phyloP scores from a whole-genome alignment of 805 yeast genomes.

The Suhomyces vadensis region DNA sequence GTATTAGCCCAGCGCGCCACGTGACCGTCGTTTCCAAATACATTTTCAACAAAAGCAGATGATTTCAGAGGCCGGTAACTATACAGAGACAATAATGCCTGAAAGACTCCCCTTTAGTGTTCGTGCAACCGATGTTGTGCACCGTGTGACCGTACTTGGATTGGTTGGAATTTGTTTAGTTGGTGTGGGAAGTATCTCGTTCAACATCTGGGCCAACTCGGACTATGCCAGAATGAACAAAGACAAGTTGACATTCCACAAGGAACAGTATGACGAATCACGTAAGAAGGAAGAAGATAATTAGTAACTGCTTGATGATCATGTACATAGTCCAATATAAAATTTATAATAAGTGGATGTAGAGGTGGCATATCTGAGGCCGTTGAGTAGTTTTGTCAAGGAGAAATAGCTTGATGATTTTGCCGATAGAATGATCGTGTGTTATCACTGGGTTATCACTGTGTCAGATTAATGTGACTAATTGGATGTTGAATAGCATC shows the following conservation, averaged over 20 bases:
- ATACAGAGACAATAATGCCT: slow-evolving; percentile 7
- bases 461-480: no score
- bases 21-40: neutral
- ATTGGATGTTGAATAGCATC: no score
- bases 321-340: slow-evolving; percentile 1
- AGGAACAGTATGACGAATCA: slow-evolving; percentile 31
- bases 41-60: neutral
- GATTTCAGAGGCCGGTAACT: neutral
- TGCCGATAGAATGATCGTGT: no score
- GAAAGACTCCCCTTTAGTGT: slow-evolving; percentile 42
- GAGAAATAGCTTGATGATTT: no score
- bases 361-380: neutral
- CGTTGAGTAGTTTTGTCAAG: no score
- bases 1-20: neutral
- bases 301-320: neutral
- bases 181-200: slow-evolving; percentile 40
- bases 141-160: slow-evolving; percentile 44
- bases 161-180: slow-evolving; percentile 42
- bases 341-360: neutral
- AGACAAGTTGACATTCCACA: slow-evolving; percentile 39
- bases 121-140: slow-evolving; percentile 45
- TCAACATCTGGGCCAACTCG: slow-evolving; percentile 45
- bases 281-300: slow-evolving; percentile 16
- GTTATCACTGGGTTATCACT: no score
- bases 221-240: slow-evolving; percentile 45